Percentiles rank a stretch among this genome's conserved stretches.
These are phyloP conservation scores for Cladobotryum protrusum DNA, from an alignment of 2,329 filamentous ascomycete species.

Conservation along the genomic window DNA sequence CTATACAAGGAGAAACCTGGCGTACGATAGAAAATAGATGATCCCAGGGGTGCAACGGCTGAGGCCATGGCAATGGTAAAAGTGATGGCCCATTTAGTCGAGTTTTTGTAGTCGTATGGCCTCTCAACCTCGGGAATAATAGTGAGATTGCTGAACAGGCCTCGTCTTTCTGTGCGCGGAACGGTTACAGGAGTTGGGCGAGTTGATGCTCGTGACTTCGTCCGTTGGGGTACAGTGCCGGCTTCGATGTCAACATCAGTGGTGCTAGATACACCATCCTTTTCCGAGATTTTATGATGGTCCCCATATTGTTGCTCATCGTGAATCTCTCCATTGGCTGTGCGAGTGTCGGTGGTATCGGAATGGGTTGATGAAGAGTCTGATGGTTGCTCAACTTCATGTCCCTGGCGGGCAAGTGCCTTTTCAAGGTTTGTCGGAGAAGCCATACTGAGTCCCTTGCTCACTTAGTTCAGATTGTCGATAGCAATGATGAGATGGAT, in stretches of 20 bases:
- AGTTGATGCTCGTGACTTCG: constrained; percentile 32
- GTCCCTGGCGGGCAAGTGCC: not conserved
- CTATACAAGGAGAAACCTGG: constrained; percentile 16
- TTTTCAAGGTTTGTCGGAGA: not conserved
- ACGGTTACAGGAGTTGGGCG: constrained; percentile 32
- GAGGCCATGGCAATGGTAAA: constrained; percentile 70
- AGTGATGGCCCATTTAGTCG: constrained; percentile 81
- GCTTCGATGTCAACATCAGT: not conserved
- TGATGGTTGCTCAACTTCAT: not conserved
- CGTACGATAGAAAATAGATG: constrained; percentile 75
- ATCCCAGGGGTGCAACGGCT: constrained; percentile 74
- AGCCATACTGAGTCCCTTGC: too few relatives aligned
- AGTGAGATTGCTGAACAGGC: constrained; percentile 63
- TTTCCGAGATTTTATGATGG: not conserved
- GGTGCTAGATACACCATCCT: not conserved
- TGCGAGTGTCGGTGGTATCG: not conserved
- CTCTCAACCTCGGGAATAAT: constrained; percentile 73
- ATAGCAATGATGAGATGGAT: too few relatives aligned
- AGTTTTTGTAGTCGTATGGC: constrained; percentile 65
- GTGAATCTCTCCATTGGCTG: not conserved
- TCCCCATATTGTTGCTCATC: not conserved
- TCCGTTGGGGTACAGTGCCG: constrained; percentile 8
- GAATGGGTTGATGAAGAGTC: not conserved
- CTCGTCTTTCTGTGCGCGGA: constrained; percentile 51
- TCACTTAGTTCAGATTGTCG: too few relatives aligned